Conservation (phyloP, 1,139 yeast genomes). For the Arxiozyma slooffiae region DNA sequence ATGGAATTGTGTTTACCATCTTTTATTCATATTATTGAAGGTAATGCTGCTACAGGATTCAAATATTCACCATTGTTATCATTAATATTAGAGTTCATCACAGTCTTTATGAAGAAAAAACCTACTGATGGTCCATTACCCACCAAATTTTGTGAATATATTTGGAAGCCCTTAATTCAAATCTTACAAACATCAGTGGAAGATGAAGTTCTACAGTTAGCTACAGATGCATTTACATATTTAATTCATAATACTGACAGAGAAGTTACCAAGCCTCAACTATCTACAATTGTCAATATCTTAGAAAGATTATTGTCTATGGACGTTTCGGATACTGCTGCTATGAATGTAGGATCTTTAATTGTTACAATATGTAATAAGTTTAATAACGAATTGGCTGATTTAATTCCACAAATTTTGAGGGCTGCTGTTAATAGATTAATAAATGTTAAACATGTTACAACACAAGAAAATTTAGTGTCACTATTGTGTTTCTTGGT, state of each 20-base stretch:
- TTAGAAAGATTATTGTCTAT: constrained; percentile 68
- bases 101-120: constrained; percentile 30
- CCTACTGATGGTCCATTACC: constrained; percentile 24
- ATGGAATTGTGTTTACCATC: constrained; percentile 25
- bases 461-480: constrained; percentile 67
- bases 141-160: constrained; percentile 40
- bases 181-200: constrained; percentile 53
- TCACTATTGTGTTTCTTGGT: constrained; percentile 69
- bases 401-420: constrained; percentile 50
- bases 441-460: constrained; percentile 52
- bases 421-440: constrained; percentile 66
- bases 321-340: constrained; percentile 66
- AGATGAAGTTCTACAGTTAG: constrained; percentile 67
- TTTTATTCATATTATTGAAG: constrained; percentile 23
- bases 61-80: constrained; percentile 51
- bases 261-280: constrained; percentile 36
- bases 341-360: constrained; percentile 61
- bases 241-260: constrained; percentile 46
- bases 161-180: constrained; percentile 39
- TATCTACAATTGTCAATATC: constrained; percentile 47
- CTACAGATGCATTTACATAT: constrained; percentile 64
- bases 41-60: constrained; percentile 14
- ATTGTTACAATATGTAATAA: constrained; percentile 56
- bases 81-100: constrained; percentile 57
- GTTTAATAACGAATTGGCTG: constrained; percentile 40